A percentile compares a stretch with the other conserved stretches of the same genome.
These are phyloP conservation scores for Leptographium flavum DNA, from an alignment of 2,329 filamentous ascomycete species.

Conservation along the genomic window DNA sequence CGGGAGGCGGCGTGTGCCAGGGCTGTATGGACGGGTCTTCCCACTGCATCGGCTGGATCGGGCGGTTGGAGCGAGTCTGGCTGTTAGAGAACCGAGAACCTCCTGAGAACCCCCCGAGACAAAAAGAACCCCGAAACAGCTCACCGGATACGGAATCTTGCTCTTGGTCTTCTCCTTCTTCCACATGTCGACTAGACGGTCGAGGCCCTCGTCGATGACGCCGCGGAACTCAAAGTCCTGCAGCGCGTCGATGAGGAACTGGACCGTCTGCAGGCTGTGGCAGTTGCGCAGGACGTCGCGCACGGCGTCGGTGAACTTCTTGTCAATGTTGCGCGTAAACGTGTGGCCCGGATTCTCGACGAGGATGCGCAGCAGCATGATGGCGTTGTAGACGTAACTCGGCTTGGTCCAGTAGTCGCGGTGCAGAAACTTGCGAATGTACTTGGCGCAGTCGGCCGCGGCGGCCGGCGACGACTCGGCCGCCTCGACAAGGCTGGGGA, in stretches of 20 bases:
- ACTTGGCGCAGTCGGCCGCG: conserved; percentile 63
- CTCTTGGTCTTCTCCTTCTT: conserved; percentile 65
- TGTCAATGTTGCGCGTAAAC: conserved; percentile 84
- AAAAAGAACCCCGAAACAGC: not conserved
- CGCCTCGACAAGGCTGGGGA: conserved; percentile 85
- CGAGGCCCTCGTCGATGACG: conserved; percentile 58
- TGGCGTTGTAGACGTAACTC: conserved; percentile 81
- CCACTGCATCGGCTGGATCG: not conserved
- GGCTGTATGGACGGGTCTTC: too few species aligned
- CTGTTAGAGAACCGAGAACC: not conserved
- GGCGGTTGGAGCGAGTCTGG: not conserved
- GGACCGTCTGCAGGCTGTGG: conserved; percentile 62
- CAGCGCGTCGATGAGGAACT: conserved; percentile 78
- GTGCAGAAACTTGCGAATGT: conserved; percentile 70
- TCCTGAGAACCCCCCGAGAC: too few species aligned
- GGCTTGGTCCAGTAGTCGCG: conserved; percentile 52
- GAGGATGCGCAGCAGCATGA: conserved; percentile 90
- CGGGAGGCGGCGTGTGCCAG: too few species aligned
- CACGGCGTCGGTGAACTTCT: conserved; percentile 63
- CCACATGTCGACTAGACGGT: conserved; percentile 72
- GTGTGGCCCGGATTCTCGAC: conserved; percentile 79
- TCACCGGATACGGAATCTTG: conserved; percentile 25
- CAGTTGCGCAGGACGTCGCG: conserved; percentile 61
- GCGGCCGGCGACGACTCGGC: conserved; percentile 85
- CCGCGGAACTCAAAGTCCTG: conserved; percentile 63